phyloP scores from a whole-genome alignment of 2,329 filamentous ascomycete genomes.

The Fusarium anguioides region DNA sequence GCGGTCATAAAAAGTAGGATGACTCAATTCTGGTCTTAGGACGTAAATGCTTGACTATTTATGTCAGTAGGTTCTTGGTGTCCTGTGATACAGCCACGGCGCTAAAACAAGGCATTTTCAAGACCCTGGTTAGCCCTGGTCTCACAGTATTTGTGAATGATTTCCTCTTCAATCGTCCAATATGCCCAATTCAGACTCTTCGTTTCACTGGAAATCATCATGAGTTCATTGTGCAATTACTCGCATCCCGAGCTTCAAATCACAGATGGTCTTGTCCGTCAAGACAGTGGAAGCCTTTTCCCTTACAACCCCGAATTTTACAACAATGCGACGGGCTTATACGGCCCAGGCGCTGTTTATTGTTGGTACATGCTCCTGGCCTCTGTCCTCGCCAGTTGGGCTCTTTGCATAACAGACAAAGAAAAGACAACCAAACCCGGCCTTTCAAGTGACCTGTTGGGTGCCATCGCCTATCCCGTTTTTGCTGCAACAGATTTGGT shows the following conservation, averaged over 20 bases:
- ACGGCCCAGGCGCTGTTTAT: conserved; percentile 13
- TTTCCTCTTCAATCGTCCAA: too few relatives aligned
- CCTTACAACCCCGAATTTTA: conserved; percentile 27
- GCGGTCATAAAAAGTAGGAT: too few relatives aligned
- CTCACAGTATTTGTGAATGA: too few relatives aligned
- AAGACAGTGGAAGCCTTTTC: neutral
- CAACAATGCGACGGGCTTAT: neutral
- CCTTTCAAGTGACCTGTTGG: conserved; percentile 10
- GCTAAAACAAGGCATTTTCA: conserved; percentile 8
- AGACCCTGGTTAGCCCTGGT: neutral
- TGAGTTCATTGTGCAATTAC: conserved; percentile 23
- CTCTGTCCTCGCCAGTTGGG: conserved; percentile 8
- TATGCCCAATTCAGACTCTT: too few relatives aligned
- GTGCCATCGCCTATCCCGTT: conserved; percentile 9
- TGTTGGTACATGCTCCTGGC: conserved; percentile 22
- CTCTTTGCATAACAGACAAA: neutral
- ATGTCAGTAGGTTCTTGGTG: too few relatives aligned
- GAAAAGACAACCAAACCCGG: neutral
- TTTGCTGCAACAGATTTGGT: conserved; percentile 15
- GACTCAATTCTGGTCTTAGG: too few relatives aligned
- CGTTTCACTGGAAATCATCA: neutral
- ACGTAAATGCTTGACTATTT: too few relatives aligned
- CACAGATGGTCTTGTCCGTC: neutral
- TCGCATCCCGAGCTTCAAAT: conserved; percentile 13
- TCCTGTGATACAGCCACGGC: conserved; percentile 11